These are phyloP conservation scores for Solanum bukasovii DNA, from an alignment of 257 asterid genomes.

Conservation along the genomic window DNA sequence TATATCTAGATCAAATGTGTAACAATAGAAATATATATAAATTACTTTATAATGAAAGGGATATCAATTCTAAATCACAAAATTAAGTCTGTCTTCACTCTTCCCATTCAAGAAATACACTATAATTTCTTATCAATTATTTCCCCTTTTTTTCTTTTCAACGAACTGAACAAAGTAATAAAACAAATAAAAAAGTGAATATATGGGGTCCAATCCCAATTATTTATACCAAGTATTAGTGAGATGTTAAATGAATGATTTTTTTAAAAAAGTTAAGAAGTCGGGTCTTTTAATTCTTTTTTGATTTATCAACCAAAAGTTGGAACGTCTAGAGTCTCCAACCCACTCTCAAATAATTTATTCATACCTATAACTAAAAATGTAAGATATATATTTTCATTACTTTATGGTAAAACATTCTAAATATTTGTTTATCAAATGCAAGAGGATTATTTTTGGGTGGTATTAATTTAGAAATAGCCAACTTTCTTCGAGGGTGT, in stretches of 20 bases:
- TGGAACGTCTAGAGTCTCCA: neutral
- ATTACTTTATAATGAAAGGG: too few species aligned
- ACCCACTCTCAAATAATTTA: neutral
- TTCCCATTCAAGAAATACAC: neutral
- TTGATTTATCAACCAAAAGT: neutral
- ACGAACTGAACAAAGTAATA: neutral
- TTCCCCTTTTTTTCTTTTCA: neutral
- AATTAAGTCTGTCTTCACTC: neutral
- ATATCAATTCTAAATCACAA: too few species aligned
- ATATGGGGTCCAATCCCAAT: neutral
- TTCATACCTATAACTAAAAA: neutral
- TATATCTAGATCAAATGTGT: neutral
- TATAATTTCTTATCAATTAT: neutral
- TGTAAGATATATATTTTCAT: neutral
- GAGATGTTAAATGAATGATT: neutral
- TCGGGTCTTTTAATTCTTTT: neutral
- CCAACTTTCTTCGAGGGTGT: neutral
- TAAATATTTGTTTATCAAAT: neutral
- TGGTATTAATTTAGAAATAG: neutral
- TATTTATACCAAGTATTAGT: neutral
- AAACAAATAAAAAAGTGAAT: neutral
- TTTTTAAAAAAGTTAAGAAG: neutral
- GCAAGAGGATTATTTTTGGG: neutral
- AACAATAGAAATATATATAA: fast-evolving
- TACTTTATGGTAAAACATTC: neutral